Evolutionary conservation across 768 basidiomycete genomes (phyloP).

Genomic region (Hypholoma fasciculare): DNA sequence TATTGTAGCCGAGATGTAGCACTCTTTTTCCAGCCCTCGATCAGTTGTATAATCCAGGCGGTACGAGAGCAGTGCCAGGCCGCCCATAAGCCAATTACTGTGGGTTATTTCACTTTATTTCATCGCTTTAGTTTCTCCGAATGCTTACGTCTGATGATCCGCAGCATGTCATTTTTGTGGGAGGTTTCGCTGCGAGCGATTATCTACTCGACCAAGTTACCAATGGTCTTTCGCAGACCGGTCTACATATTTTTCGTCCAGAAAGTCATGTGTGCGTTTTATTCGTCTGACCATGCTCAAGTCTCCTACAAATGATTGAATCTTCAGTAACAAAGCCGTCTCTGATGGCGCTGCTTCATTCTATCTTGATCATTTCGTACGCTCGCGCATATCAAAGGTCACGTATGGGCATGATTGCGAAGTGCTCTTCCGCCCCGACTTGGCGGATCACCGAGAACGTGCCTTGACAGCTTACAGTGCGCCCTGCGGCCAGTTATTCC

Average conservation of each 20-base stretch:
- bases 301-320: neutral
- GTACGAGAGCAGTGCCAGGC: slow-evolving; percentile 24
- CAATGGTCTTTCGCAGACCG: neutral
- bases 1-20: slow-evolving; percentile 30
- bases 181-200: slow-evolving; percentile 18
- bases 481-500: slow-evolving; percentile 28
- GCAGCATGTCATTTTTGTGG: slow-evolving; percentile 18
- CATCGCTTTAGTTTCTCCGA: too few relatives aligned
- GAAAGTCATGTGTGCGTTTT: slow-evolving; percentile 12
- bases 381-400: slow-evolving; percentile 14
- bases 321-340: slow-evolving; percentile 15
- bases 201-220: slow-evolving; percentile 11
- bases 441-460: slow-evolving; percentile 36
- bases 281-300: neutral
- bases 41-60: slow-evolving; percentile 33
- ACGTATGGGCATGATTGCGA: slow-evolving; percentile 13
- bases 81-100: slow-evolving; percentile 25
- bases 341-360: slow-evolving; percentile 21
- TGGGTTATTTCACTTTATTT: too few relatives aligned
- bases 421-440: slow-evolving; percentile 23
- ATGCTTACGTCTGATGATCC: too few relatives aligned
- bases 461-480: slow-evolving; percentile 20
- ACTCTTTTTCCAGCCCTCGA: slow-evolving; percentile 37
- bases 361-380: slow-evolving; percentile 18
- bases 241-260: slow-evolving; percentile 16